Conservation (phyloP, 257 asterid species). For the Ajuga chamaepitys region DNA sequence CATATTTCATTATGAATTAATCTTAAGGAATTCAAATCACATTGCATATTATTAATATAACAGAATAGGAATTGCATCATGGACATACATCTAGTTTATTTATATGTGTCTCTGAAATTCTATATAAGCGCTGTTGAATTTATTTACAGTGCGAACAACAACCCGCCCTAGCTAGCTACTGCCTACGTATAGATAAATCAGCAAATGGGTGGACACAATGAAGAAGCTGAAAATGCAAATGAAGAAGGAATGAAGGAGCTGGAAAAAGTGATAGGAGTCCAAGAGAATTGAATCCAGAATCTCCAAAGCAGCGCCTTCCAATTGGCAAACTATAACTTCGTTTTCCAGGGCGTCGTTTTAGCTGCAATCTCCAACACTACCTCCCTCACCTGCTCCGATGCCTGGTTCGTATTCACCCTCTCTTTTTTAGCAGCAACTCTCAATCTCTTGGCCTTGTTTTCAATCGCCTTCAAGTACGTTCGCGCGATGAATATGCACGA, state of each 20-base stretch:
- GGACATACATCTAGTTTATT: too few species aligned
- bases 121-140: too few species aligned
- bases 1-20: too few species aligned
- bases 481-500: slow-evolving; percentile 1
- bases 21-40: too few species aligned
- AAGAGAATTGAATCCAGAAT: slow-evolving; percentile 12
- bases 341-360: too few species aligned
- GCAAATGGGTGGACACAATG: too few species aligned
- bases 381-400: slow-evolving; percentile 1
- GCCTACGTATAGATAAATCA: too few species aligned
- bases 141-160: too few species aligned
- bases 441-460: slow-evolving; percentile 15
- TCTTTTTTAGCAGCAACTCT: slow-evolving; percentile 20
- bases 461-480: slow-evolving; percentile 9
- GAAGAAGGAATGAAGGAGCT: slow-evolving; percentile 10
- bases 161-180: too few species aligned
- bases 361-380: slow-evolving; percentile 10
- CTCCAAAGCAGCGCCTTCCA: slow-evolving; percentile 20
- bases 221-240: not conserved
- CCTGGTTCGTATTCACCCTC: slow-evolving; percentile 14
- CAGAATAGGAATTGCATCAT: too few species aligned
- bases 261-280: not conserved
- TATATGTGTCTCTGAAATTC: too few species aligned
- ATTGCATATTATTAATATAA: too few species aligned
- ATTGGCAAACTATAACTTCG: slow-evolving; percentile 24